These are phyloP conservation scores for Fusarium sp. DNA, from an alignment of 2,329 filamentous ascomycete species.

Conservation along the genomic window DNA sequence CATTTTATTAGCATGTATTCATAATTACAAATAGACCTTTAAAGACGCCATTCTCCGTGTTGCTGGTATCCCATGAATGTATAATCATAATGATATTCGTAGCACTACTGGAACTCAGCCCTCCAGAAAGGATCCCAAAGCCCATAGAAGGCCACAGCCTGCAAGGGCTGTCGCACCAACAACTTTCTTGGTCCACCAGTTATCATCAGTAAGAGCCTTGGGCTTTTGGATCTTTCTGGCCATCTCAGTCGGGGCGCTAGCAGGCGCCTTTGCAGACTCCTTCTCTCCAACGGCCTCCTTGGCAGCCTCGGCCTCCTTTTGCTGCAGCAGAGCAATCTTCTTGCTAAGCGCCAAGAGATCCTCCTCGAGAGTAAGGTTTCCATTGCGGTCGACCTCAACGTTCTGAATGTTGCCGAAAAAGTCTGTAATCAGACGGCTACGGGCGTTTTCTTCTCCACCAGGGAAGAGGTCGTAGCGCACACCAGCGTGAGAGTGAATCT, in stretches of 20 bases:
- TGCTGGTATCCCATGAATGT: constrained; percentile 5
- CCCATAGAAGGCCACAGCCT: constrained; percentile 74
- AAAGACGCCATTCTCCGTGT: constrained; percentile 31
- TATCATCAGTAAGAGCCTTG: constrained; percentile 75
- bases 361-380: constrained; percentile 74
- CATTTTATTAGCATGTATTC: constrained; percentile 16
- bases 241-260: constrained; percentile 49
- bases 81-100: constrained; percentile 9
- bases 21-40: background rate
- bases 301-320: constrained; percentile 64
- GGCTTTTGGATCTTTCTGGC: constrained; percentile 56
- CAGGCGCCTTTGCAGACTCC: constrained; percentile 50
- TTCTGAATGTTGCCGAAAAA: constrained; percentile 99
- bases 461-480: constrained; percentile 96
- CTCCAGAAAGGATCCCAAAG: constrained; percentile 68
- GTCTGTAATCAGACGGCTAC: constrained; percentile 89
- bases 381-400: constrained; percentile 84
- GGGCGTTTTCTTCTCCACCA: constrained; percentile 83
- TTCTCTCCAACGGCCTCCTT: constrained; percentile 40
- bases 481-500: constrained; percentile 94
- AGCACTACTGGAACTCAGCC: constrained; percentile 32
- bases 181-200: constrained; percentile 77
- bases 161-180: constrained; percentile 73
- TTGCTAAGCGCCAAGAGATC: constrained; percentile 84
- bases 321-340: constrained; percentile 71